Base-by-base conservation (phyloP, 1,139 yeast species). In the Candida buenavistaensis region DNA sequence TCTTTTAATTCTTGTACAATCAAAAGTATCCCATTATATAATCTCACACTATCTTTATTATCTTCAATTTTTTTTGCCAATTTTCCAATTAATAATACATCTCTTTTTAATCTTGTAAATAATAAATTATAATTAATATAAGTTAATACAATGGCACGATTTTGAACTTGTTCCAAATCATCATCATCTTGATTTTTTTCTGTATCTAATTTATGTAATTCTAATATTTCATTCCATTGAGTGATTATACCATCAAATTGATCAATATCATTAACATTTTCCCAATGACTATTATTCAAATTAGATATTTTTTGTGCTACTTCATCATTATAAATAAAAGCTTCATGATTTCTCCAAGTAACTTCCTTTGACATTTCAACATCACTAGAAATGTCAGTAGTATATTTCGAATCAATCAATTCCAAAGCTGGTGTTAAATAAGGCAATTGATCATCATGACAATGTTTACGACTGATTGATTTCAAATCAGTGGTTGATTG, bases 301-400 rank as follows among this genome's bases (percentile, higher is more conserved):
- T 72, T 55, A 62, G 72, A 63, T 30, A 83, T 68, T 19, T 72
- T 69, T 48, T 75, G 74, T 0, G 94, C 85, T 29, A 88, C 68
- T 43, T 87, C 92, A 33, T 86, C 84, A 46, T 86, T 86, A 45
- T 70, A 66, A 22, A 90, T 68, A 6, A 52, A 52, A 1, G 96
- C 96, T n/a, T 67, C 63, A 57, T 85, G 88, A 28, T 72, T 65
- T 54, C 94, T 73, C 96, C 96, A 90, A 23, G 63, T 52, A 30
- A 89, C 66, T 10, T 61, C 48, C 22, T 55, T 54, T 31, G 62
- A 54, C 35, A 68, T 51, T 22, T 59, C 50, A 9, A 53, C 56
- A 3, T 57, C 44, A 4, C 56, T 44, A 1, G 64, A 41, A 23
- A 64, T 47, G 39, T 64, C 66, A 4, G 66, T 59, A 12, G 78